Conservation (phyloP, 192 early-diverging fungal genomes). For the Paraglomus brasilianum region DNA sequence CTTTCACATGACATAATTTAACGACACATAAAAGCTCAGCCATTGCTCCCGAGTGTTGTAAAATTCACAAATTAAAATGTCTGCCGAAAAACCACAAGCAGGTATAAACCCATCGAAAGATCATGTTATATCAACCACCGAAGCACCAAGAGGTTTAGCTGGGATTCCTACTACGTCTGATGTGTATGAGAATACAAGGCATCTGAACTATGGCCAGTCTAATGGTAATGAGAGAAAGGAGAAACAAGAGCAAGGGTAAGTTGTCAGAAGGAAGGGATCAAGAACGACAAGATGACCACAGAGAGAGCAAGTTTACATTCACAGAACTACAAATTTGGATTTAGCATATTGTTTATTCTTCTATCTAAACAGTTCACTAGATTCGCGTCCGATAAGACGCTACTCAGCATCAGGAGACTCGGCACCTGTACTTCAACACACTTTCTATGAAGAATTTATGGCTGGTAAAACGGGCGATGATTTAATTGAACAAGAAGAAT, state of each 20-base stretch:
- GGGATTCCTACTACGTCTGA: not conserved
- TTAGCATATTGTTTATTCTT: too few relatives aligned
- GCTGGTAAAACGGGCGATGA: not conserved
- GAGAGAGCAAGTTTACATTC: too few relatives aligned
- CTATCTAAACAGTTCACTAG: too few relatives aligned
- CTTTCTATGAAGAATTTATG: not conserved
- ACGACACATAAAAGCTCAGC: too few relatives aligned
- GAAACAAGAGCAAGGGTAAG: too few relatives aligned
- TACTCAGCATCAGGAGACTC: not conserved
- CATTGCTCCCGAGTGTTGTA: too few relatives aligned
- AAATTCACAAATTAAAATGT: not conserved
- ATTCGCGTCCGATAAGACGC: too few relatives aligned
- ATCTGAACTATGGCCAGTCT: slow-evolving; percentile 18
- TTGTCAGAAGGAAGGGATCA: too few relatives aligned
- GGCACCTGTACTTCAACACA: not conserved
- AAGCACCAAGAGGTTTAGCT: not conserved
- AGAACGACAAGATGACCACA: too few relatives aligned
- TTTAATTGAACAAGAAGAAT: not conserved
- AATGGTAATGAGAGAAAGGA: not conserved
- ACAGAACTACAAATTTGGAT: too few relatives aligned
- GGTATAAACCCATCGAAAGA: slow-evolving; percentile 16
- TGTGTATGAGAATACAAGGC: slow-evolving; percentile 14
- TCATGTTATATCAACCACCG: not conserved
- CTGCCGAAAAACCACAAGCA: not conserved
- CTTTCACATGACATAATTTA: too few relatives aligned